A percentile compares a stretch with the other conserved stretches of the same genome.
phyloP scores from a whole-genome alignment of 306 rosid genomes.

The Begonia peltatifolia region DNA sequence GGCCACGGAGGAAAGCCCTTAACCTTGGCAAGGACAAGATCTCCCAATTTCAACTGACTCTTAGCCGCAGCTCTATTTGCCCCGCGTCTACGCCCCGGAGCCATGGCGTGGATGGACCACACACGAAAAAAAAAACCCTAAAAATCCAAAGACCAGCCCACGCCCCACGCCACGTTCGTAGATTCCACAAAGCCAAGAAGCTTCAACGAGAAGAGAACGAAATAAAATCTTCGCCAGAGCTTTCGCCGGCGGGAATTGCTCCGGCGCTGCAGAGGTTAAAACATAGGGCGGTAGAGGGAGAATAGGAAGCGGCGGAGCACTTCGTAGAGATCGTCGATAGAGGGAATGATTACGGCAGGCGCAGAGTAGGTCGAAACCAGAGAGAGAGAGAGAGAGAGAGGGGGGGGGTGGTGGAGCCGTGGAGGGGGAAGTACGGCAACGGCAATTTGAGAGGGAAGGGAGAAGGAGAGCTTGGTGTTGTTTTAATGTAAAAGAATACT shows the following conservation, averaged over 20 bases:
- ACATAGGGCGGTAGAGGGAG: slow-evolving; percentile 11
- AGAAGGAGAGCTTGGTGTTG: too few species aligned
- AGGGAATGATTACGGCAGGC: too few species aligned
- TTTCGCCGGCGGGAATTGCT: slow-evolving; percentile 23
- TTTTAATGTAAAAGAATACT: too few species aligned
- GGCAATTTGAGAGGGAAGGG: too few species aligned
- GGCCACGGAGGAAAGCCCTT: slow-evolving; percentile 99
- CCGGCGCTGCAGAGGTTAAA: slow-evolving; percentile 37
- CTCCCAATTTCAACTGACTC: slow-evolving; percentile 67
- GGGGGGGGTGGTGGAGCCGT: too few species aligned
- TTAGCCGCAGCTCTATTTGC: slow-evolving; percentile 54
- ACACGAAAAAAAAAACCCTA: slow-evolving; percentile 18
- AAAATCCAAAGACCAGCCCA: slow-evolving; percentile 7
- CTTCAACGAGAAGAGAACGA: slow-evolving; percentile 18
- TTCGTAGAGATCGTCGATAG: not conserved
- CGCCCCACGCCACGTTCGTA: slow-evolving; percentile 2
- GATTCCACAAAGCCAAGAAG: slow-evolving; percentile 32
- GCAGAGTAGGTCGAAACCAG: too few species aligned
- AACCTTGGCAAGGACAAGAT: slow-evolving; percentile 98
- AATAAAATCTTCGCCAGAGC: slow-evolving; percentile 11
- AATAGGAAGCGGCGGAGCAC: not conserved
- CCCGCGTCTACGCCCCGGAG: slow-evolving; percentile 96
- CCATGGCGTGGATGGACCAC: slow-evolving; percentile 34
- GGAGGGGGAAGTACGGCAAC: too few species aligned
- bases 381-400: too few species aligned